Evolutionary conservation across 2,329 filamentous ascomycete genomes (phyloP).

Genomic region (Diaporthe citriasiana): DNA sequence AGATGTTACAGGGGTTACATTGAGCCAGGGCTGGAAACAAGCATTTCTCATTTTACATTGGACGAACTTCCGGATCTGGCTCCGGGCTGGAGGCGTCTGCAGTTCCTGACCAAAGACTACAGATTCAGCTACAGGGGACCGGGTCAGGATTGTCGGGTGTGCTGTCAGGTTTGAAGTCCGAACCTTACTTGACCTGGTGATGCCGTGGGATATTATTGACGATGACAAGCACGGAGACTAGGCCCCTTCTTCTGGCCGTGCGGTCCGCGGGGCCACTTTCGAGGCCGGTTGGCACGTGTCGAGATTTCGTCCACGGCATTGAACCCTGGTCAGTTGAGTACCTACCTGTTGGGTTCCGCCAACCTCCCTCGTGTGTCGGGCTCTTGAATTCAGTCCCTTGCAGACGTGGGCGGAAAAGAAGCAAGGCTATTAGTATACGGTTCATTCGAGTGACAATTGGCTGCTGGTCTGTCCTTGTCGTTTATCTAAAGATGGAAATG

Average conservation of each 20-base stretch:
- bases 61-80: not conserved
- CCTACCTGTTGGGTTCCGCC: no score
- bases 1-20: not conserved
- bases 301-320: not conserved
- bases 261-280: not conserved
- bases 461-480: not conserved
- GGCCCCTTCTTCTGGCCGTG: not conserved
- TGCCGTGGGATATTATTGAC: not conserved
- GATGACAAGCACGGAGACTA: not conserved
- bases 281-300: not conserved
- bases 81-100: not conserved
- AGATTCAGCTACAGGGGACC: not conserved
- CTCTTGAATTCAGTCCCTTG: not conserved
- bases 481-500: slow-evolving; percentile 29
- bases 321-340: not conserved
- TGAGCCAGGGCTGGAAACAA: slow-evolving; percentile 20
- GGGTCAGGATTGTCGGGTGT: not conserved
- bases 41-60: slow-evolving; percentile 3
- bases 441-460: not conserved
- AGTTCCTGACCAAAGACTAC: not conserved
- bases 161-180: not conserved
- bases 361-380: not conserved
- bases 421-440: not conserved
- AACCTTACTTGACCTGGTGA: not conserved
- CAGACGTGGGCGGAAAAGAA: no score